phyloP scores from a whole-genome alignment of 2,329 filamentous ascomycete species.

The Cladophialophora carrionii region DNA sequence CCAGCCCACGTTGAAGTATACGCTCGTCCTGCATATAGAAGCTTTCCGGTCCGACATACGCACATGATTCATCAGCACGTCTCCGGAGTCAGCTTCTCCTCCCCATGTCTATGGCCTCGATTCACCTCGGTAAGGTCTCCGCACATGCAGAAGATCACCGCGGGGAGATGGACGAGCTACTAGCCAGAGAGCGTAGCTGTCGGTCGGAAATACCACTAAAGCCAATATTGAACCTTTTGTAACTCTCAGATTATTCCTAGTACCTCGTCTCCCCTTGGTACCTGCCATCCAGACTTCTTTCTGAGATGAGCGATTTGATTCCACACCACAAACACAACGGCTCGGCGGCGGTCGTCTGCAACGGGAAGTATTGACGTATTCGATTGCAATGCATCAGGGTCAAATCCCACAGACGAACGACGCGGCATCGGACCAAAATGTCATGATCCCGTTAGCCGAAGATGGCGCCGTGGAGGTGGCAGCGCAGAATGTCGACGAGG shows the following conservation, averaged over 20 bases:
- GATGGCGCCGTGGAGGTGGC: conserved; percentile 11
- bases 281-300: neutral
- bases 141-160: conserved; percentile 8
- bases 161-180: conserved; percentile 21
- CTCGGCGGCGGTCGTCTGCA: neutral
- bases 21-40: neutral
- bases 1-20: neutral
- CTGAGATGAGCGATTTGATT: neutral
- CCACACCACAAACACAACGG: neutral
- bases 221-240: conserved; percentile 6
- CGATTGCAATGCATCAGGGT: conserved; percentile 18
- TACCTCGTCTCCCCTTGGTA: neutral
- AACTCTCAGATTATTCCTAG: neutral
- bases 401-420: conserved; percentile 16
- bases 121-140: conserved; percentile 19
- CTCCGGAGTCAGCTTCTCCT: conserved; percentile 9
- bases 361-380: neutral
- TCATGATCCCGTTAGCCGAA: conserved; percentile 14
- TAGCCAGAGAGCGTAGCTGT: neutral
- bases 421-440: conserved; percentile 1
- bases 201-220: conserved; percentile 1
- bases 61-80: conserved; percentile 1
- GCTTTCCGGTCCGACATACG: neutral
- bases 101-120: conserved; percentile 2
- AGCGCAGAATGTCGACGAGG: conserved; percentile 19